Conservation (phyloP, 805 yeast species). For the Starmerella sp. region DNA sequence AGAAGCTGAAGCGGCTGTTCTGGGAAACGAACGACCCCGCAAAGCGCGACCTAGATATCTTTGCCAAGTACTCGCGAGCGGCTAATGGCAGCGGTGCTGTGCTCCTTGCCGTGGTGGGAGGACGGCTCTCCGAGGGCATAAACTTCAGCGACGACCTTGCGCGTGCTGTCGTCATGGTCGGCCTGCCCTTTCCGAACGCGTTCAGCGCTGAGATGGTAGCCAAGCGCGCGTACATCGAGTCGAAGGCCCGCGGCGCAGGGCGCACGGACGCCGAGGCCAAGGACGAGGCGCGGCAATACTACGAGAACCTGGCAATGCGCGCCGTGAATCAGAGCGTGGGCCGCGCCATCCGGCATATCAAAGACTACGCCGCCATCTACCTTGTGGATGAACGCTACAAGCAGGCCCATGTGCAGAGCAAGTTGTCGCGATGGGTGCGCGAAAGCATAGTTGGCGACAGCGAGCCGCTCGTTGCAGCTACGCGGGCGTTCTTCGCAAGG, state of each 20-base stretch:
- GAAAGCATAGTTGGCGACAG: constrained; percentile 26
- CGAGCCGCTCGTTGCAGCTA: background rate
- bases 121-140: constrained; percentile 85
- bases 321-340: constrained; percentile 90
- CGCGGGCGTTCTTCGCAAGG: constrained; percentile 4
- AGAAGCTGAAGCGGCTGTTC: constrained; percentile 33
- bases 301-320: constrained; percentile 80
- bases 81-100: constrained; percentile 46
- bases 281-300: constrained; percentile 44
- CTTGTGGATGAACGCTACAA: constrained; percentile 57
- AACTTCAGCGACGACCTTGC: constrained; percentile 84
- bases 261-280: constrained; percentile 31
- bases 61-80: constrained; percentile 40
- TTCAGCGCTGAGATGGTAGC: constrained; percentile 72
- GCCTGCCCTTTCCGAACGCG: constrained; percentile 81
- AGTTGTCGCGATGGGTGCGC: constrained; percentile 66
- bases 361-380: constrained; percentile 68
- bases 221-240: constrained; percentile 52
- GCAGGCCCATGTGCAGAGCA: constrained; percentile 37
- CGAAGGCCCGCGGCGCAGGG: constrained; percentile 38
- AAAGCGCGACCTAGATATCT: constrained; percentile 29
- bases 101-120: constrained; percentile 80
- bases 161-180: constrained; percentile 74
- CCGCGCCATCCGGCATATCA: constrained; percentile 72
- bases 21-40: constrained; percentile 42